phyloP scores from a whole-genome alignment of 1,139 yeast genomes.

The Taiozyma sp. region DNA sequence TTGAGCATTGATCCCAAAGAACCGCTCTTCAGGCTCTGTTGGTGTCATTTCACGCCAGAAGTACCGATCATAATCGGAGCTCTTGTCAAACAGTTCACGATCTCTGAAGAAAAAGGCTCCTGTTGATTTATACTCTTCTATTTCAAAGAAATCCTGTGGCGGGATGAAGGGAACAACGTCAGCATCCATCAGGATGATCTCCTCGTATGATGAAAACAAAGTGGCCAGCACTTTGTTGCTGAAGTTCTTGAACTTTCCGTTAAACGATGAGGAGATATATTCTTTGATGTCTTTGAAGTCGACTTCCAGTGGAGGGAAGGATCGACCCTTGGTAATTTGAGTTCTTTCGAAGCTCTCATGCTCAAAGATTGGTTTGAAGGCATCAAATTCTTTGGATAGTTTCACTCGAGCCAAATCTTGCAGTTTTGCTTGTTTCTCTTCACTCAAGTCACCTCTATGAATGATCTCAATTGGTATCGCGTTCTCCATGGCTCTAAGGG shows the following conservation, averaged over 20 bases:
- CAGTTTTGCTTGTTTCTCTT: slow-evolving; percentile 22
- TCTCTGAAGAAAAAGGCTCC: slow-evolving; percentile 28
- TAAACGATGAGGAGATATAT: slow-evolving; percentile 27
- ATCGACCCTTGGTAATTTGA: slow-evolving; percentile 22
- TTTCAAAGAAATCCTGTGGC: slow-evolving; percentile 35
- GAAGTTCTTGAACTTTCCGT: slow-evolving; percentile 31
- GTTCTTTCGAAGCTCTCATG: neutral
- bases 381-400: slow-evolving; percentile 16
- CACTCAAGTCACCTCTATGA: slow-evolving; percentile 34
- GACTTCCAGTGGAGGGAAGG: slow-evolving; percentile 37
- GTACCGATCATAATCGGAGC: slow-evolving; percentile 28
- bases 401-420: slow-evolving; percentile 15
- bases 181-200: slow-evolving; percentile 47
- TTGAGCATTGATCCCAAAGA: slow-evolving; percentile 30
- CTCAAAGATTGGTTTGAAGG: slow-evolving; percentile 4
- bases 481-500: slow-evolving; percentile 43
- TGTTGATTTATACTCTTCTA: slow-evolving; percentile 30
- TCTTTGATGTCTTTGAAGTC: slow-evolving; percentile 38
- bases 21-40: slow-evolving; percentile 31
- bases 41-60: slow-evolving; percentile 39
- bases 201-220: slow-evolving; percentile 44
- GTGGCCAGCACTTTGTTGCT: slow-evolving; percentile 46
- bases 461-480: slow-evolving; percentile 52
- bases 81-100: slow-evolving; percentile 19
- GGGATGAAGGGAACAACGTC: slow-evolving; percentile 41